A percentile compares a stretch with the other conserved stretches of the same genome.
Conservation (phyloP, 495 filamentous ascomycete genomes). For the Emericellopsis terricola region DNA sequence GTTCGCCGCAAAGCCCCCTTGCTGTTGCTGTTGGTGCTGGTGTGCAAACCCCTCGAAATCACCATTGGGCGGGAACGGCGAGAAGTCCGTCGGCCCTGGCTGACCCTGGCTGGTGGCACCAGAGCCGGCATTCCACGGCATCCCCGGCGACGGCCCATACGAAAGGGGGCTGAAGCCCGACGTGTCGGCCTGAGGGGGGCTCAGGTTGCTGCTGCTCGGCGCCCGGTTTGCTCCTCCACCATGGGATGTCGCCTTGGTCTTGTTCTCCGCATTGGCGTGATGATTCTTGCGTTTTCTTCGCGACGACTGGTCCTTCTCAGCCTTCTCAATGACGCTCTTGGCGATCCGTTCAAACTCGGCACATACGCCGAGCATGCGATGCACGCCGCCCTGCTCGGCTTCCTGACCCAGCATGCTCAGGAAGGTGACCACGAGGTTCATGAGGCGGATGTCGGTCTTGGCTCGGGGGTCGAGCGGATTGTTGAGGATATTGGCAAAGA, state of each 20-base stretch:
- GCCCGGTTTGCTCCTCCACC: slow-evolving; percentile 6
- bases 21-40: slow-evolving; percentile 25
- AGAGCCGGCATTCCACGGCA: no score
- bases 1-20: slow-evolving; percentile 23
- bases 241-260: slow-evolving; percentile 19
- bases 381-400: slow-evolving; percentile 68
- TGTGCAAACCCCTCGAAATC: background rate
- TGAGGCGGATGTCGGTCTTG: slow-evolving; percentile 71
- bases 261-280: slow-evolving; percentile 19
- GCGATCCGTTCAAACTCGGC: slow-evolving; percentile 92
- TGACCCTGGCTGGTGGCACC: no score
- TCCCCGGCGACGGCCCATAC: no score
- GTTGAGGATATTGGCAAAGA: slow-evolving; percentile 94
- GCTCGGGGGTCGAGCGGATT: slow-evolving; percentile 84
- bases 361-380: slow-evolving; percentile 83
- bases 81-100: no score
- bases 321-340: slow-evolving; percentile 76
- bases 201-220: slow-evolving; percentile 9
- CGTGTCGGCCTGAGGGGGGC: slow-evolving; percentile 8
- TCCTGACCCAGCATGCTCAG: slow-evolving; percentile 52
- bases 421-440: slow-evolving; percentile 86
- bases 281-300: slow-evolving; percentile 66
- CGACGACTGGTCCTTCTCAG: slow-evolving; percentile 61
- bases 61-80: background rate
- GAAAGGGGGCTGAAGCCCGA: slow-evolving; percentile 1